phyloP scores from a whole-genome alignment of 2,329 filamentous ascomycete genomes.

The Alternaria rosae region DNA sequence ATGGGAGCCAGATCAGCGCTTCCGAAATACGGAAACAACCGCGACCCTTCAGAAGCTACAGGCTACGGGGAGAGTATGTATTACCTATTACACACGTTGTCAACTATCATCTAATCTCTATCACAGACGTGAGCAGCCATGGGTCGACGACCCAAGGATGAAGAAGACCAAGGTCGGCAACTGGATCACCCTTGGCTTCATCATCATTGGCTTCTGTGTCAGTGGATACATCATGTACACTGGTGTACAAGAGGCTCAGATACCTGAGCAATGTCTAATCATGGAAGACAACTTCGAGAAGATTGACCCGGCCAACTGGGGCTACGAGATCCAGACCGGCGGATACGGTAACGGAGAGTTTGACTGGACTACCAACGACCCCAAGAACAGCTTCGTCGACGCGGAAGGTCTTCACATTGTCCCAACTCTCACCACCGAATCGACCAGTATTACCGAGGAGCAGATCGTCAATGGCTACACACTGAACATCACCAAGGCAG shows the following conservation, averaged over 20 bases:
- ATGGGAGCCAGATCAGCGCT: conserved; percentile 3
- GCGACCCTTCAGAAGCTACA: conserved; percentile 32
- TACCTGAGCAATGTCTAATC: conserved; percentile 34
- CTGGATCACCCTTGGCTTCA: conserved; percentile 25
- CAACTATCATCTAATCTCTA: not conserved
- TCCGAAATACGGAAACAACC: conserved; percentile 21
- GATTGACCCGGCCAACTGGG: conserved; percentile 69
- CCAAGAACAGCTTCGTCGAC: conserved; percentile 76
- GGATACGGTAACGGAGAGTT: conserved; percentile 76
- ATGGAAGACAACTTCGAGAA: conserved; percentile 67
- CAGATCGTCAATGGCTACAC: conserved; percentile 64
- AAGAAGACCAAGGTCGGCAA: conserved; percentile 32
- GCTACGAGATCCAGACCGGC: conserved; percentile 70
- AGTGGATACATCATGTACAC: conserved; percentile 31
- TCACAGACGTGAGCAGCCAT: conserved; percentile 31
- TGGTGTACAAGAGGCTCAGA: conserved; percentile 21
- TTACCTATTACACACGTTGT: not conserved
- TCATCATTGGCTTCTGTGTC: conserved; percentile 19
- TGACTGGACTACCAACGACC: conserved; percentile 73
- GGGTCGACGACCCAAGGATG: conserved; percentile 30
- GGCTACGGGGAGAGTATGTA: conserved; percentile 33
- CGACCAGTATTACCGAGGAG: conserved; percentile 68
- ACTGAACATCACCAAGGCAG: conserved; percentile 34
- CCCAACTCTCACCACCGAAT: conserved; percentile 73
- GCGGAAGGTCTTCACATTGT: conserved; percentile 75